phyloP scores from a whole-genome alignment of 2,329 filamentous ascomycete species.

The Ceratocystis ficicola region DNA sequence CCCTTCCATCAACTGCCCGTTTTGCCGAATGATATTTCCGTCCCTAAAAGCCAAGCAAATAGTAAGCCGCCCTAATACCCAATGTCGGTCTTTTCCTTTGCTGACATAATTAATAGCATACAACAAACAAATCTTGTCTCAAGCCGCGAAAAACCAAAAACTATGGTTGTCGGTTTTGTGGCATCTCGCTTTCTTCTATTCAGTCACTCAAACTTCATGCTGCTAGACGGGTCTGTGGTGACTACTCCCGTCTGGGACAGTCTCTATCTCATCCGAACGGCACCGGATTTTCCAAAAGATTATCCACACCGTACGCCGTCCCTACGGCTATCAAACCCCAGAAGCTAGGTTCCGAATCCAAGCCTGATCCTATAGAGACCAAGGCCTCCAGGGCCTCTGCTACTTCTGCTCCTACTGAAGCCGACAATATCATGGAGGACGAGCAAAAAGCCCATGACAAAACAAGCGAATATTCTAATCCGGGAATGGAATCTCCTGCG shows the following conservation, averaged over 20 bases:
- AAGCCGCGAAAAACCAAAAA: slow-evolving; percentile 21
- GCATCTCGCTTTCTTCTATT: slow-evolving; percentile 30
- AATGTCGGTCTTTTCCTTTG: neutral
- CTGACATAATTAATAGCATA: slow-evolving; percentile 27
- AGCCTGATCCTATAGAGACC: neutral
- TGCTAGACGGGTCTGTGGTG: slow-evolving; percentile 37
- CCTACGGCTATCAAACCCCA: neutral
- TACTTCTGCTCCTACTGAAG: no score
- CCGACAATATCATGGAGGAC: no score
- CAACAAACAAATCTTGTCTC: slow-evolving; percentile 30
- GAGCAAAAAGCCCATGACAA: no score
- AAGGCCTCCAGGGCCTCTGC: neutral
- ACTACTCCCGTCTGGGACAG: slow-evolving; percentile 26
- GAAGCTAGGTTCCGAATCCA: no score
- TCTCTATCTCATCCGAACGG: slow-evolving; percentile 7
- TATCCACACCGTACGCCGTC: neutral
- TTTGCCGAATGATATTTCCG: slow-evolving; percentile 24
- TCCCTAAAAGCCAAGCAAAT: slow-evolving; percentile 8
- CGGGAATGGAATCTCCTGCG: no score
- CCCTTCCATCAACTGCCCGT: slow-evolving; percentile 14
- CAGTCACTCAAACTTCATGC: slow-evolving; percentile 37
- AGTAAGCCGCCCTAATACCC: slow-evolving; percentile 19
- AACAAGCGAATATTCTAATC: no score
- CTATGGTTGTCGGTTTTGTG: slow-evolving; percentile 34
- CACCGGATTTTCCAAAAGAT: neutral